A percentile compares a stretch with the other conserved stretches of the same genome.
These are phyloP conservation scores for Hymenoscyphus linearis DNA, from an alignment of 2,329 filamentous ascomycete species.

Conservation along the genomic window DNA sequence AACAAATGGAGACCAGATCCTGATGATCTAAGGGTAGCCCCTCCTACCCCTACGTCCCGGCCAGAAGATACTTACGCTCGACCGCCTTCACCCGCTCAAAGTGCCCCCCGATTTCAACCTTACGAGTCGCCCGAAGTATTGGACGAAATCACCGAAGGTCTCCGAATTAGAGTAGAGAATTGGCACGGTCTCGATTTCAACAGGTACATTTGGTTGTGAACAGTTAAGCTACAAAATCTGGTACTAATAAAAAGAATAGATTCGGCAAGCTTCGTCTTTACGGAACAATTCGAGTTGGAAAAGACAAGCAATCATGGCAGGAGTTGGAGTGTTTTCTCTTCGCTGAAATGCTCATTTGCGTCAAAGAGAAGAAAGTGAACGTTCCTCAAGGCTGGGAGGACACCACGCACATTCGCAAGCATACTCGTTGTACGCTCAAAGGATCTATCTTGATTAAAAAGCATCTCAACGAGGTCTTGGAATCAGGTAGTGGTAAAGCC, in stretches of 20 bases:
- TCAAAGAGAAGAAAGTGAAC: constrained; percentile 84
- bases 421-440: constrained; percentile 80
- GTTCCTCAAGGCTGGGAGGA: constrained; percentile 63
- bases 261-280: constrained; percentile 91
- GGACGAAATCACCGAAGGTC: constrained; percentile 78
- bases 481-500: constrained; percentile 51
- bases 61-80: constrained; percentile 50
- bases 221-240: not conserved
- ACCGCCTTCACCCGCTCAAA: constrained; percentile 51
- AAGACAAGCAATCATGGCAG: constrained; percentile 95
- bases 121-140: constrained; percentile 73
- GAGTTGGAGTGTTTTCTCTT: constrained; percentile 96
- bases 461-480: constrained; percentile 82
- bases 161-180: constrained; percentile 87
- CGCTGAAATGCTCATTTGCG: constrained; percentile 97
- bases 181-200: constrained; percentile 96
- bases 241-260: constrained; percentile 36
- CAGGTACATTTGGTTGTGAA: constrained; percentile 43
- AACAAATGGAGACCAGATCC: constrained; percentile 84
- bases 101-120: constrained; percentile 54
- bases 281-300: constrained; percentile 86
- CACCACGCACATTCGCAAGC: constrained; percentile 52
- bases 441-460: constrained; percentile 98
- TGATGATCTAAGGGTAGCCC: constrained; percentile 64
- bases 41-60: constrained; percentile 38